A percentile compares a stretch with the other conserved stretches of the same genome.
Conservation (phyloP, 1,284 basidiomycete genomes). For the Tilletia setariae region DNA sequence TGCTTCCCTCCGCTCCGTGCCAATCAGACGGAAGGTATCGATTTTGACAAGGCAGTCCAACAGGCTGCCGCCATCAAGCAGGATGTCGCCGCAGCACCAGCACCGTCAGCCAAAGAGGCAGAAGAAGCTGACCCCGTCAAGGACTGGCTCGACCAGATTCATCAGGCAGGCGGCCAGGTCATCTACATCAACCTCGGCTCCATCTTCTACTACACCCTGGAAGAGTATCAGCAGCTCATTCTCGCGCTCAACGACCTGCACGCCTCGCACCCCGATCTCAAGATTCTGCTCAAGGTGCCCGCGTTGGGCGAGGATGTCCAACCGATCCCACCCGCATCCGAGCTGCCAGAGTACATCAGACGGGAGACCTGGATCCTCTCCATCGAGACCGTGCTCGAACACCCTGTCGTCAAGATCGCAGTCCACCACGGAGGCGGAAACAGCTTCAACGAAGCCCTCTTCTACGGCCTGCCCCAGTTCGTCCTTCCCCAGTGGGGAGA, state of each 20-base stretch:
- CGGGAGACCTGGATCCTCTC: constrained; percentile 38
- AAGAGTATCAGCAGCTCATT: constrained; percentile 37
- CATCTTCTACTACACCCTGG: constrained; percentile 41
- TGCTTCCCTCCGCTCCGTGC: constrained; percentile 24
- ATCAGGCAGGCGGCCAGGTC: constrained; percentile 31
- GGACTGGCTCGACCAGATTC: constrained; percentile 36
- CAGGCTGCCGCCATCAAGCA: not conserved
- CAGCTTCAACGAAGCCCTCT: constrained; percentile 49
- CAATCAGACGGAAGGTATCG: constrained; percentile 26
- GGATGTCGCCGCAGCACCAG: not conserved
- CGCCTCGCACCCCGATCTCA: constrained; percentile 23
- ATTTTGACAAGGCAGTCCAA: constrained; percentile 16
- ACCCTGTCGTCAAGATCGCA: constrained; percentile 38
- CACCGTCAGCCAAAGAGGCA: not conserved
- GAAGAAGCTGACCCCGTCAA: constrained; percentile 21
- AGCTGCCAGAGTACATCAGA: constrained; percentile 37
- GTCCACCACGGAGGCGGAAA: constrained; percentile 51
- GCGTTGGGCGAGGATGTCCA: not conserved
- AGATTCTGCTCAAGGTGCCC: constrained; percentile 36
- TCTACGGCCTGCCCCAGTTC: constrained; percentile 44
- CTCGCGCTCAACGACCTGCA: constrained; percentile 33
- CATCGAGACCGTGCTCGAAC: constrained; percentile 36
- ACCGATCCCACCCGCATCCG: constrained; percentile 17
- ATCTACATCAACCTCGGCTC: constrained; percentile 52
- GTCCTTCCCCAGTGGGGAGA: constrained; percentile 46